Percentiles rank a stretch among this genome's conserved stretches.
phyloP scores from a whole-genome alignment of 1,139 yeast species.

The Saccharomyces pastorianus region DNA sequence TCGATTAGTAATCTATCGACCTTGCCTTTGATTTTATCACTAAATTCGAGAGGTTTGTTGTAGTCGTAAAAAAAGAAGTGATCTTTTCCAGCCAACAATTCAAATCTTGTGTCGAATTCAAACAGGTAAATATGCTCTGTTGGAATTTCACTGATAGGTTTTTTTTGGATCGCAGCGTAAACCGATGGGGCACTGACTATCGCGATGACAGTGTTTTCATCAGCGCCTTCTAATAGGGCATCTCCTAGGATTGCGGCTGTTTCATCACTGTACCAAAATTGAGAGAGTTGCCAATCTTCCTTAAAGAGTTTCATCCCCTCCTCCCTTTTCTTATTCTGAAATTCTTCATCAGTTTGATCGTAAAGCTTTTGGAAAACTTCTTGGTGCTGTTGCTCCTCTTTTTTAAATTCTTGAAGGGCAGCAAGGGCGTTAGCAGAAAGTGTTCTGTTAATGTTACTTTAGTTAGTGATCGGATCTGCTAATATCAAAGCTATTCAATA shows the following conservation, averaged over 20 bases:
- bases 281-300: constrained; percentile 92
- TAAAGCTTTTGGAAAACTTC: constrained; percentile 53
- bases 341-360: constrained; percentile 47
- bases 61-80: constrained; percentile 71
- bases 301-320: constrained; percentile 58
- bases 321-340: constrained; percentile 27
- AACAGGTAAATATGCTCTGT: constrained; percentile 63
- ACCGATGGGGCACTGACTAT: constrained; percentile 89
- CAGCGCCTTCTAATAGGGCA: constrained; percentile 70
- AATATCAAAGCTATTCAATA: not conserved
- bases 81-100: constrained; percentile 57
- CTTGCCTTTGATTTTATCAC: constrained; percentile 48
- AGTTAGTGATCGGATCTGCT: not conserved
- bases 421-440: constrained; percentile 69
- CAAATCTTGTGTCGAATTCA: constrained; percentile 72
- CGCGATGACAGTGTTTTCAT: constrained; percentile 57
- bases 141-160: constrained; percentile 45
- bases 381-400: constrained; percentile 54
- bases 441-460: constrained; percentile 24
- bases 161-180: constrained; percentile 66
- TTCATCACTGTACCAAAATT: constrained; percentile 74
- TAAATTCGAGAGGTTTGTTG: constrained; percentile 55
- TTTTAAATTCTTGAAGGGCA: constrained; percentile 63
- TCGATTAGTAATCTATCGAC: constrained; percentile 74
- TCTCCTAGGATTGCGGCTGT: constrained; percentile 64